These are phyloP conservation scores for Flaveria brownii DNA, from an alignment of 129 eudicot species.

Conservation along the genomic window DNA sequence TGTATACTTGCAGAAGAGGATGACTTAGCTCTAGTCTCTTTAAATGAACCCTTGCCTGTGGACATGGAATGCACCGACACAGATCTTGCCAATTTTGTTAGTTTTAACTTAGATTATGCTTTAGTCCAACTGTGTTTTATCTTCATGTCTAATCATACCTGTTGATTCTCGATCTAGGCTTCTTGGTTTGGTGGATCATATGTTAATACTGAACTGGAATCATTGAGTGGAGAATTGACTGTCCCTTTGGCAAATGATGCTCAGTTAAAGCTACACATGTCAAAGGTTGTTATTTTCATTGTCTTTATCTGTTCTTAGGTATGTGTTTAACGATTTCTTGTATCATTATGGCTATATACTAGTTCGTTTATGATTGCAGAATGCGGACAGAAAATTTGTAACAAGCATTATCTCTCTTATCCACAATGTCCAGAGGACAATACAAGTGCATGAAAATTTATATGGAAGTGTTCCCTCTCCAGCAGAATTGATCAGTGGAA, in stretches of 20 bases:
- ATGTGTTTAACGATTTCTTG: not conserved
- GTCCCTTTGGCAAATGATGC: constrained; percentile 55
- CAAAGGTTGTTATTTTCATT: constrained; percentile 51
- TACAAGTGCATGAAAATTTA: constrained; percentile 53
- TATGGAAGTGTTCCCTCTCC: constrained; percentile 38
- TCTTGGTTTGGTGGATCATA: constrained; percentile 84
- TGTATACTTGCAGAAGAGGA: constrained; percentile 51
- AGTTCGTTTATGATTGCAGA: constrained; percentile 42
- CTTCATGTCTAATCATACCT: not conserved
- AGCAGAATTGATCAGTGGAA: constrained; percentile 70
- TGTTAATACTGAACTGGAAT: constrained; percentile 36
- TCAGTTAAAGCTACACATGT: constrained; percentile 65
- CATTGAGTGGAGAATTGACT: constrained; percentile 60
- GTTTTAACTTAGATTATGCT: constrained; percentile 35
- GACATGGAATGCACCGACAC: constrained; percentile 49
- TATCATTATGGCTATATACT: not conserved
- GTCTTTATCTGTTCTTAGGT: not conserved
- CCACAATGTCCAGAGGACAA: constrained; percentile 48
- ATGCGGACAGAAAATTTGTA: constrained; percentile 64
- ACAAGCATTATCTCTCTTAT: constrained; percentile 53
- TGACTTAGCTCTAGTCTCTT: constrained; percentile 63
- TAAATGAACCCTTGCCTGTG: constrained; percentile 49
- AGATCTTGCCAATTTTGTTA: constrained; percentile 67
- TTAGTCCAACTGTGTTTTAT: constrained; percentile 3
- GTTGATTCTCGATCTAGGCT: constrained; percentile 46